Evolutionary conservation across 306 rosid genomes (phyloP).

Genomic region (Rosa persica): DNA sequence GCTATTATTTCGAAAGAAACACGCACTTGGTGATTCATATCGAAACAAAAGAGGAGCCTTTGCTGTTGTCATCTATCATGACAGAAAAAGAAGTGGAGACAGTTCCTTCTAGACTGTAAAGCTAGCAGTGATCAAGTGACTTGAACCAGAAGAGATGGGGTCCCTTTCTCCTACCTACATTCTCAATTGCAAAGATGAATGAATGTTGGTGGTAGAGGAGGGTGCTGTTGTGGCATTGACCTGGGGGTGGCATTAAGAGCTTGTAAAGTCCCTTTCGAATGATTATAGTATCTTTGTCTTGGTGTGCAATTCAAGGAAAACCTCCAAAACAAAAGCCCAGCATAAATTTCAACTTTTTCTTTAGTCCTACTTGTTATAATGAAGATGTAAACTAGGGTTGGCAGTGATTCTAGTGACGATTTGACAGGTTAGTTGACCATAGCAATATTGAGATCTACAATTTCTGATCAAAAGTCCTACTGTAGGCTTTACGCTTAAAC

Average conservation of each 20-base stretch:
- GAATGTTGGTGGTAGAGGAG: background rate
- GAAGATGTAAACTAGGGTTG: slow-evolving; percentile 15
- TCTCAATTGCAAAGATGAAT: slow-evolving; percentile 2
- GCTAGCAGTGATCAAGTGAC: background rate
- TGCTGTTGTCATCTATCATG: background rate
- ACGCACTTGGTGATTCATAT: background rate
- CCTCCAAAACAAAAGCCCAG: slow-evolving; percentile 20
- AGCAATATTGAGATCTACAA: background rate
- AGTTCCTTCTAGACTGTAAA: background rate
- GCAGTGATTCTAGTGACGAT: slow-evolving; percentile 31
- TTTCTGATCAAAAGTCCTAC: no score
- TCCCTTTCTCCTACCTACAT: background rate
- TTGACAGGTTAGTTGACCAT: slow-evolving; percentile 35
- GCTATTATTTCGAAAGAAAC: background rate
- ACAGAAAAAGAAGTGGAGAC: slow-evolving; percentile 16
- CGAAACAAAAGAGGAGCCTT: background rate
- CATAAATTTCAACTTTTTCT: background rate
- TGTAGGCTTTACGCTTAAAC: no score
- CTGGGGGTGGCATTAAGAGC: background rate
- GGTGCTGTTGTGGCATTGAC: slow-evolving; percentile 20
- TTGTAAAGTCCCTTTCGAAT: slow-evolving; percentile 36
- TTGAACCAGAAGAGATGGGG: background rate
- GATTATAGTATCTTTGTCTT: slow-evolving; percentile 48
- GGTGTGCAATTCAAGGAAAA: slow-evolving; percentile 32
- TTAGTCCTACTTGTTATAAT: background rate